A percentile compares a stretch with the other conserved stretches of the same genome.
These are phyloP conservation scores for Pseudoturritis turrita DNA, from an alignment of 345 rosid genomes.

Conservation along the genomic window DNA sequence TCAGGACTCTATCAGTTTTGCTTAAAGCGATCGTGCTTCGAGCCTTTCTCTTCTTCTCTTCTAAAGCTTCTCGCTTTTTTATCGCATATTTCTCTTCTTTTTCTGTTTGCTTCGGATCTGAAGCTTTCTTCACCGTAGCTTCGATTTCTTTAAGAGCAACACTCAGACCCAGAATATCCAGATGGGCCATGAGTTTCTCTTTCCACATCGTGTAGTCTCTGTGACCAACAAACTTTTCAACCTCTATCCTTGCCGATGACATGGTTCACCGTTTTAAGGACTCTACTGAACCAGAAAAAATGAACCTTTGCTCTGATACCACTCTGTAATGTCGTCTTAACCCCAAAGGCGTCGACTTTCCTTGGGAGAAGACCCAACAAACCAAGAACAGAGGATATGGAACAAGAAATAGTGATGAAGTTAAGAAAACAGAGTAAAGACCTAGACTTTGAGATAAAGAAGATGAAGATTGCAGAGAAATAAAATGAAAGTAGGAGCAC, in stretches of 20 bases:
- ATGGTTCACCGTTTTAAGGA: not conserved
- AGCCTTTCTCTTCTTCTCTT: not conserved
- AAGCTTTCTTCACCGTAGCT: no score
- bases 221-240: not conserved
- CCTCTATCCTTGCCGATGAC: not conserved
- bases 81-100: no score
- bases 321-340: not conserved
- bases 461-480: no score
- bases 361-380: not conserved
- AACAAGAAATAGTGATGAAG: no score
- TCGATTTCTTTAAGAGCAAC: no score
- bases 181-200: not conserved
- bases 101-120: rapidly evolving
- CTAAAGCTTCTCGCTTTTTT: not conserved
- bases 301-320: not conserved
- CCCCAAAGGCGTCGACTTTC: not conserved
- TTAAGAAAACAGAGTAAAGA: no score
- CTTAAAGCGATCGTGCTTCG: not conserved
- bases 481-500: no score
- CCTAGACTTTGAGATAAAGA: no score
- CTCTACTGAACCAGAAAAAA: not conserved
- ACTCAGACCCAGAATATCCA: not conserved
- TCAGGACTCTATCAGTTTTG: not conserved
- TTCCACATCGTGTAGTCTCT: not conserved
- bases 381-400: no score